Evolutionary conservation across 106 monocot genomes (phyloP).

Genomic region (Acorus gramineus): DNA sequence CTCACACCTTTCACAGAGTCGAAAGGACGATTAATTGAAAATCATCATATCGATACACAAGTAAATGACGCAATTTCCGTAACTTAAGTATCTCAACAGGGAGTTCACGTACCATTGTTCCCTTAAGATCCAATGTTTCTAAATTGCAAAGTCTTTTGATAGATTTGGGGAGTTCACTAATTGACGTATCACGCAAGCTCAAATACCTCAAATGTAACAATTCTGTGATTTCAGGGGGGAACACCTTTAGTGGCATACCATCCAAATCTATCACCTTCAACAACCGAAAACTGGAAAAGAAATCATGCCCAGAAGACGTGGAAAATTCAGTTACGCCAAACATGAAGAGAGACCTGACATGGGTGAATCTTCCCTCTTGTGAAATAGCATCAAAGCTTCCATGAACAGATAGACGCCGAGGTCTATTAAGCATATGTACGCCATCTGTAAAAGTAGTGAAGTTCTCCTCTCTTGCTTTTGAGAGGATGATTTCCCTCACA

Average conservation of each 20-base stretch:
- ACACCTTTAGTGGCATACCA: slow-evolving; percentile 12
- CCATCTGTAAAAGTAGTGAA: slow-evolving; percentile 9
- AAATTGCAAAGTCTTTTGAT: too few species aligned
- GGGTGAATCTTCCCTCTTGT: slow-evolving; percentile 5
- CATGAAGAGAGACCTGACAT: slow-evolving; percentile 21
- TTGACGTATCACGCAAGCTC: too few species aligned
- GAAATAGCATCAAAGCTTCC: not conserved
- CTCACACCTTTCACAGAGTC: too few species aligned
- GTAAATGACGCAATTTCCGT: too few species aligned
- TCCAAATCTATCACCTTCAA: slow-evolving; percentile 29
- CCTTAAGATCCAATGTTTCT: too few species aligned
- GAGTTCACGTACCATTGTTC: too few species aligned
- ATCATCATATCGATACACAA: too few species aligned
- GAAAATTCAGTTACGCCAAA: slow-evolving; percentile 8
- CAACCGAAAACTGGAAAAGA: slow-evolving; percentile 10
- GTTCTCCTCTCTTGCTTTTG: slow-evolving; percentile 19
- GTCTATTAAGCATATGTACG: not conserved
- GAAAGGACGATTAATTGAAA: too few species aligned
- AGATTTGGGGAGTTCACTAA: too few species aligned
- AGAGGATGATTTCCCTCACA: slow-evolving; percentile 15
- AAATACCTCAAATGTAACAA: too few species aligned
- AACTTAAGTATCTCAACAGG: too few species aligned
- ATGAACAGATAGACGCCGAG: slow-evolving; percentile 13
- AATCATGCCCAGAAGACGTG: not conserved
- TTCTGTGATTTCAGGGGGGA: not conserved